A percentile compares a stretch with the other conserved stretches of the same genome.
phyloP scores from a whole-genome alignment of 78 protist genomes.

The Trichosphaerium sp. region DNA sequence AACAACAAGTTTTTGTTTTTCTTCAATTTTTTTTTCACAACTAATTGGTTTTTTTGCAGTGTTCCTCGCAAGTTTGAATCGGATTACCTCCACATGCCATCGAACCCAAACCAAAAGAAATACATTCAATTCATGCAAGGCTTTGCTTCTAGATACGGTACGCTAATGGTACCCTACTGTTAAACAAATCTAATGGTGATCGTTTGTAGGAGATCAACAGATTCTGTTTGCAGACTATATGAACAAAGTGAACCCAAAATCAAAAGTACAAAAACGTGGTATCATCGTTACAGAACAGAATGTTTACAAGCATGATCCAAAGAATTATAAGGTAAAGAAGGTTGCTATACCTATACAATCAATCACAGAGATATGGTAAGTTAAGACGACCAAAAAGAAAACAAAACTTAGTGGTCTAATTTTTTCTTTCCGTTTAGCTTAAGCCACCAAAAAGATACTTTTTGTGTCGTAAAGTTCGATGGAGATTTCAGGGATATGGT shows the following conservation, averaged over 20 bases:
- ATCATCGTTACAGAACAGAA: constrained; percentile 44
- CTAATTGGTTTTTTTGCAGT: background rate
- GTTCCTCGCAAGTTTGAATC: constrained; percentile 24
- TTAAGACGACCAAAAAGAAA: too few species aligned
- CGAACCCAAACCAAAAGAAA: constrained; percentile 33
- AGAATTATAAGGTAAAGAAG: constrained; percentile 50
- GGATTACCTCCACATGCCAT: constrained; percentile 39
- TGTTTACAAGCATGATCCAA: constrained; percentile 59
- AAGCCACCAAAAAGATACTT: too few species aligned
- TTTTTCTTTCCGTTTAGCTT: too few species aligned
- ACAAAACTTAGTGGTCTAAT: too few species aligned
- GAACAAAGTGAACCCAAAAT: constrained; percentile 45
- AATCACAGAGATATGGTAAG: too few species aligned
- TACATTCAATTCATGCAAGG: constrained; percentile 38
- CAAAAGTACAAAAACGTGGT: constrained; percentile 44
- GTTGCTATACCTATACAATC: background rate
- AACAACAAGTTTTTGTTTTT: background rate
- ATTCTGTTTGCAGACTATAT: constrained; percentile 62
- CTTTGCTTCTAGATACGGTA: constrained; percentile 33
- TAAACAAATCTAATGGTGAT: background rate
- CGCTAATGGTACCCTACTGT: background rate
- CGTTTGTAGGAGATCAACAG: constrained; percentile 3
- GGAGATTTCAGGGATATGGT: too few species aligned
- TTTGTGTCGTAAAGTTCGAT: too few species aligned
- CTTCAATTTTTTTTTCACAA: background rate